Evolutionary conservation across 140 eudicot genomes (phyloP).

Genomic region (Oenanthe javanica): DNA sequence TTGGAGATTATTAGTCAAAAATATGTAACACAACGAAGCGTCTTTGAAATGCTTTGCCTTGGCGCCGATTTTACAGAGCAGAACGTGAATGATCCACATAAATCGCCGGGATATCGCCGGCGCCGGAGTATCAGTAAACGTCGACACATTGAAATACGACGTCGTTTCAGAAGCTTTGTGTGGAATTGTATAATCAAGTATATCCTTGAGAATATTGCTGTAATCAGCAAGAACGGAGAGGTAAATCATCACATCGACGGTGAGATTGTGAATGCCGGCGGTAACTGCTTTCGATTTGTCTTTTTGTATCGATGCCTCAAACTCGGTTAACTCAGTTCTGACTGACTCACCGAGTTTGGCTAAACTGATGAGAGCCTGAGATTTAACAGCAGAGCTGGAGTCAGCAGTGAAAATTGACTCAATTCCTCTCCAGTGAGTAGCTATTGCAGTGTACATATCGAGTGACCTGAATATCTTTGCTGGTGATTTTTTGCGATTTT

Average conservation of each 20-base stretch:
- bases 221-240: slow-evolving; percentile 36
- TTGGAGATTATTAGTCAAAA: slow-evolving; percentile 41
- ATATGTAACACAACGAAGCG: slow-evolving; percentile 28
- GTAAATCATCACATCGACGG: slow-evolving; percentile 26
- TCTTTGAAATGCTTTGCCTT: slow-evolving; percentile 33
- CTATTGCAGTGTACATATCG: slow-evolving; percentile 43
- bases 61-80: slow-evolving; percentile 34
- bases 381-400: slow-evolving; percentile 16
- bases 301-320: slow-evolving; percentile 28
- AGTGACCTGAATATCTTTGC: slow-evolving; percentile 33
- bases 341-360: slow-evolving; percentile 26
- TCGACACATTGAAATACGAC: slow-evolving; percentile 23
- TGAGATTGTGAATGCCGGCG: slow-evolving; percentile 30
- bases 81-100: slow-evolving; percentile 36
- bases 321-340: slow-evolving; percentile 19
- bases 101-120: slow-evolving; percentile 23
- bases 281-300: slow-evolving; percentile 18
- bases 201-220: slow-evolving; percentile 29
- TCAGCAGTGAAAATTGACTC: slow-evolving; percentile 36
- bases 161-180: slow-evolving; percentile 18
- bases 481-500: slow-evolving; percentile 28
- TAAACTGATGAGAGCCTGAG: slow-evolving; percentile 30
- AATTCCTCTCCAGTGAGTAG: slow-evolving; percentile 33
- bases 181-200: slow-evolving; percentile 26
- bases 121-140: slow-evolving; percentile 22